Percentiles rank a stretch among this genome's conserved stretches.
These are phyloP conservation scores for Amanita pseudoporphyria DNA, from an alignment of 768 basidiomycete genomes.

Conservation along the genomic window DNA sequence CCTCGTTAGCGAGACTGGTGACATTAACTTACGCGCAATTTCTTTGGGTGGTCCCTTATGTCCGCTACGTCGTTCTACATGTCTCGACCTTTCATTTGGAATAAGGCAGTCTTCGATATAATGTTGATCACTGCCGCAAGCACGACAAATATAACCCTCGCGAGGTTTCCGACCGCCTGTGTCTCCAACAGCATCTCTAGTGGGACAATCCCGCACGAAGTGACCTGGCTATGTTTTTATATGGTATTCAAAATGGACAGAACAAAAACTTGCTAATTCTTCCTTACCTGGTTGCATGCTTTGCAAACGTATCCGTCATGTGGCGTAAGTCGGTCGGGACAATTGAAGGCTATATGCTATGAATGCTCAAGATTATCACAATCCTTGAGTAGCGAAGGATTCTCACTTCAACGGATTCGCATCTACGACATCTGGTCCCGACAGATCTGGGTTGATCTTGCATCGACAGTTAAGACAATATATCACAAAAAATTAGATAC, in stretches of 20 bases:
- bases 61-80: slow-evolving; percentile 29
- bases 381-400: not conserved
- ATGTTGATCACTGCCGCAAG: slow-evolving; percentile 83
- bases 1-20: slow-evolving; percentile 1
- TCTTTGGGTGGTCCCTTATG: slow-evolving; percentile 60
- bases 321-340: slow-evolving; percentile 67
- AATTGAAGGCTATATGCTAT: slow-evolving; percentile 70
- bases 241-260: slow-evolving; percentile 5
- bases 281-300: slow-evolving; percentile 61
- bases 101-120: slow-evolving; percentile 82
- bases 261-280: slow-evolving; percentile 1
- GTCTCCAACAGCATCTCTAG: slow-evolving; percentile 66
- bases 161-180: slow-evolving; percentile 78
- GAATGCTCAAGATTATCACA: slow-evolving; percentile 1
- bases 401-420: slow-evolving; percentile 64
- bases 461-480: slow-evolving; percentile 13
- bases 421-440: slow-evolving; percentile 72
- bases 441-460: slow-evolving; percentile 37
- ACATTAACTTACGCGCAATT: slow-evolving; percentile 55
- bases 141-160: slow-evolving; percentile 83
- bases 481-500: not conserved
- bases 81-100: slow-evolving; percentile 40
- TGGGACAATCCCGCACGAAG: slow-evolving; percentile 84
- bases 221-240: slow-evolving; percentile 52
- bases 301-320: slow-evolving; percentile 84